Percentiles rank a stretch among this genome's conserved stretches.
phyloP scores from a whole-genome alignment of 108 stramenopile species.

The Pseudonitzschia pungens region DNA sequence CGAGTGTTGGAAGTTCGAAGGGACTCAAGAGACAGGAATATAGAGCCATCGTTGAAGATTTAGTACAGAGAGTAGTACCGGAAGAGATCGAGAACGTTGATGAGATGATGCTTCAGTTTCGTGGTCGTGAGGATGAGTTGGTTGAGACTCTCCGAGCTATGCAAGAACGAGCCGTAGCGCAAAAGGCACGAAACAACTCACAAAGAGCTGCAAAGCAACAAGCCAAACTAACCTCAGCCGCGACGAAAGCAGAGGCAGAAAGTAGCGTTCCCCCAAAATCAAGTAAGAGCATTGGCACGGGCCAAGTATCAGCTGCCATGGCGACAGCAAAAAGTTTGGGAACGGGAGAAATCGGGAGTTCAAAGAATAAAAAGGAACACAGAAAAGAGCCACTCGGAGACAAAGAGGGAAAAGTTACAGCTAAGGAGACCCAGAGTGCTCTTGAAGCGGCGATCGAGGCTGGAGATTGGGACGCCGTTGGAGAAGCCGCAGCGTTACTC shows the following conservation, averaged over 20 bases:
- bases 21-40: constrained; percentile 60
- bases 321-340: constrained; percentile 16
- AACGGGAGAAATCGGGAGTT: constrained; percentile 21
- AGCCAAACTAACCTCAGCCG: constrained; percentile 33
- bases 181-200: constrained; percentile 66
- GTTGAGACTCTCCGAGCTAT: constrained; percentile 84
- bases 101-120: constrained; percentile 88
- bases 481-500: constrained; percentile 66
- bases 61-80: constrained; percentile 83
- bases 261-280: background rate
- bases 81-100: constrained; percentile 91
- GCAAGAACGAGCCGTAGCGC: constrained; percentile 85
- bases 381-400: background rate
- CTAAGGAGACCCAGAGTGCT: constrained; percentile 26
- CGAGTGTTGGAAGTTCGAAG: constrained; percentile 23
- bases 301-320: constrained; percentile 15
- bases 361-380: constrained; percentile 1
- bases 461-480: constrained; percentile 90
- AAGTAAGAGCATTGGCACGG: constrained; percentile 34
- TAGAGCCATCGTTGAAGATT: constrained; percentile 73
- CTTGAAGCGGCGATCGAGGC: constrained; percentile 71
- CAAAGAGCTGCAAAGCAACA: constrained; percentile 79
- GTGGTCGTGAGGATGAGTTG: constrained; percentile 86
- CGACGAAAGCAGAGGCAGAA: constrained; percentile 7
- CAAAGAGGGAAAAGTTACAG: background rate